Conservation (phyloP, 2,329 filamentous ascomycete species). For the Lachnellula suecica region DNA sequence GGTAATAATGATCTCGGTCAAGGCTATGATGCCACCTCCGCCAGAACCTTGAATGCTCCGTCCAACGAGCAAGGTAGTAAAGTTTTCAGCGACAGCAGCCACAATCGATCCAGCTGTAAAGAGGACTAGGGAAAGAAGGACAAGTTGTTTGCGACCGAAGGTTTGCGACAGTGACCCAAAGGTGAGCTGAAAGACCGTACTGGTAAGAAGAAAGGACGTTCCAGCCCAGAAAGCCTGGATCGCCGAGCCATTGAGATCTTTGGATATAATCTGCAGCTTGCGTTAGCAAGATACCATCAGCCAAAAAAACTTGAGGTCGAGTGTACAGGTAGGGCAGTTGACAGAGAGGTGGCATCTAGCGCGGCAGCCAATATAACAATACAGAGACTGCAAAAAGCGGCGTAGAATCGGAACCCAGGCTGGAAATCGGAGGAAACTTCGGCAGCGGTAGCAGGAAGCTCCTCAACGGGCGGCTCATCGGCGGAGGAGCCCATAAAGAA, state of each 20-base stretch:
- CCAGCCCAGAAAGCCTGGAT: conserved; percentile 68
- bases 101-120: conserved; percentile 26
- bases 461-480: background rate
- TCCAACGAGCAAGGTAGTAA: conserved; percentile 29
- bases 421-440: background rate
- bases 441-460: background rate
- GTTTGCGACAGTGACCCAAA: conserved; percentile 14
- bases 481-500: background rate
- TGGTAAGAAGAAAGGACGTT: conserved; percentile 66
- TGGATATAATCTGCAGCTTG: conserved; percentile 4
- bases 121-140: conserved; percentile 9
- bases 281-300: background rate
- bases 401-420: background rate
- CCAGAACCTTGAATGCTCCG: conserved; percentile 46
- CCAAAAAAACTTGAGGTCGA: background rate
- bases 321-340: background rate
- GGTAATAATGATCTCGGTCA: conserved; percentile 43
- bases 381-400: background rate
- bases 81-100: conserved; percentile 26
- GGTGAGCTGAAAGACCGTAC: conserved; percentile 54
- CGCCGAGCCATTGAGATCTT: conserved; percentile 21
- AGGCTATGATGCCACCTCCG: conserved; percentile 44
- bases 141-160: conserved; percentile 15
- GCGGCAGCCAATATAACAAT: background rate
- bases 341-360: background rate